phyloP scores from a whole-genome alignment of 768 basidiomycete genomes.

The Sistotremastrum niveocremeum region DNA sequence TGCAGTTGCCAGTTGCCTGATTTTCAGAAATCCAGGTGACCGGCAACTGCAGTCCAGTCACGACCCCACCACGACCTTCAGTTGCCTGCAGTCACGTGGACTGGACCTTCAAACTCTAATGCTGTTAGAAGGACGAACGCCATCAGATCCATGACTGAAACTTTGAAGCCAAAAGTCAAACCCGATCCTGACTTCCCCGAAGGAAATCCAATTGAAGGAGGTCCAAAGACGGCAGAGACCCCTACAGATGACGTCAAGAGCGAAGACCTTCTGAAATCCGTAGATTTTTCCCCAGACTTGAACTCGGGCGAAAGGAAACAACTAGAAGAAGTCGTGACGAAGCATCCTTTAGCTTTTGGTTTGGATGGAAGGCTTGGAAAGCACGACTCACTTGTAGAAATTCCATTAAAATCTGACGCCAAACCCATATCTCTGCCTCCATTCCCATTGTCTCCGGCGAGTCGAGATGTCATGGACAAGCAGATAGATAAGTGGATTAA shows the following conservation, averaged over 20 bases:
- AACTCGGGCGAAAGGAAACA: not conserved
- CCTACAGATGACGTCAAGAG: slow-evolving; percentile 9
- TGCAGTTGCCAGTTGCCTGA: no score
- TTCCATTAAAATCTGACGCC: slow-evolving; percentile 13
- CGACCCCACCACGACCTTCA: no score
- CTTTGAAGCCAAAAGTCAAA: not conserved
- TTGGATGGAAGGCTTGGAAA: slow-evolving; percentile 20
- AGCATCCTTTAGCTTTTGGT: slow-evolving; percentile 15
- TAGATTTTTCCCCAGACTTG: slow-evolving; percentile 12
- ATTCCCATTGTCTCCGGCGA: slow-evolving; percentile 12
- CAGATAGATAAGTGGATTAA: slow-evolving; percentile 21
- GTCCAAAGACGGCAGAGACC: slow-evolving; percentile 13
- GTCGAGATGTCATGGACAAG: slow-evolving; percentile 15
- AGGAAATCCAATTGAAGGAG: slow-evolving; percentile 14
- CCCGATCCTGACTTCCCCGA: not conserved
- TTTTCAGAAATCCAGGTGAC: no score
- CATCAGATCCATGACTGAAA: no score
- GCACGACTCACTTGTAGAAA: slow-evolving; percentile 12
- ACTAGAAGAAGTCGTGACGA: slow-evolving; percentile 9
- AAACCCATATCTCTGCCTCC: slow-evolving; percentile 12
- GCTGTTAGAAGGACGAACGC: no score
- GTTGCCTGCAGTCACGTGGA: no score
- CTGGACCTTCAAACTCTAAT: no score
- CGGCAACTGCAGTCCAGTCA: no score
- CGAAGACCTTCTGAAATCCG: slow-evolving; percentile 1